A percentile compares a stretch with the other conserved stretches of the same genome.
Evolutionary conservation across 768 basidiomycete species (phyloP).

Genomic region (Hydnum rufescens): DNA sequence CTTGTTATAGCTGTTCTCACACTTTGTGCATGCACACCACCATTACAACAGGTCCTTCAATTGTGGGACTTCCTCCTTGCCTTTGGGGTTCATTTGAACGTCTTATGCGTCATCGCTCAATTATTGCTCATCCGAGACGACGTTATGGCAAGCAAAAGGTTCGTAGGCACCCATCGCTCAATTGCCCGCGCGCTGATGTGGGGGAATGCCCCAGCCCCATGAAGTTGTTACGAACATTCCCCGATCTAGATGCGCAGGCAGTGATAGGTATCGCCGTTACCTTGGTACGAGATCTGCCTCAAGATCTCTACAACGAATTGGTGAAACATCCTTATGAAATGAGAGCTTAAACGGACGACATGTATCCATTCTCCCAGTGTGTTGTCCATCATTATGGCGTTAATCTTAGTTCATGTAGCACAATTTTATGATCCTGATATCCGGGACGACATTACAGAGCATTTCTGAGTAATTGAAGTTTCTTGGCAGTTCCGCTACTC

Average conservation of each 20-base stretch:
- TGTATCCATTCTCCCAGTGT: not conserved
- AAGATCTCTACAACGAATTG: conserved; percentile 73
- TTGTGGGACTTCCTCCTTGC: conserved; percentile 97
- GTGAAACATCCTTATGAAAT: conserved; percentile 59
- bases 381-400: no score
- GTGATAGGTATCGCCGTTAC: conserved; percentile 89
- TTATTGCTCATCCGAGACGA: conserved; percentile 76
- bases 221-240: conserved; percentile 84
- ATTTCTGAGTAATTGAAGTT: no score
- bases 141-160: conserved; percentile 78
- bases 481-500: no score
- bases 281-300: conserved; percentile 75
- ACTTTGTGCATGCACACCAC: conserved; percentile 90
- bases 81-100: conserved; percentile 91
- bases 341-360: not conserved
- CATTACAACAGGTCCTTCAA: conserved; percentile 81
- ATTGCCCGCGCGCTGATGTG: not conserved
- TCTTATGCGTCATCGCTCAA: conserved; percentile 93
- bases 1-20: conserved; percentile 60
- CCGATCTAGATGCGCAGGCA: conserved; percentile 67
- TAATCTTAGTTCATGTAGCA: no score
- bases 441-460: no score
- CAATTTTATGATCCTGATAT: no score
- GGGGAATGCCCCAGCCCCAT: conserved; percentile 47
- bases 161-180: conserved; percentile 12